Evolutionary conservation across 139 green algal genomes (phyloP).

Genomic region (Chlamydomonas applanata): DNA sequence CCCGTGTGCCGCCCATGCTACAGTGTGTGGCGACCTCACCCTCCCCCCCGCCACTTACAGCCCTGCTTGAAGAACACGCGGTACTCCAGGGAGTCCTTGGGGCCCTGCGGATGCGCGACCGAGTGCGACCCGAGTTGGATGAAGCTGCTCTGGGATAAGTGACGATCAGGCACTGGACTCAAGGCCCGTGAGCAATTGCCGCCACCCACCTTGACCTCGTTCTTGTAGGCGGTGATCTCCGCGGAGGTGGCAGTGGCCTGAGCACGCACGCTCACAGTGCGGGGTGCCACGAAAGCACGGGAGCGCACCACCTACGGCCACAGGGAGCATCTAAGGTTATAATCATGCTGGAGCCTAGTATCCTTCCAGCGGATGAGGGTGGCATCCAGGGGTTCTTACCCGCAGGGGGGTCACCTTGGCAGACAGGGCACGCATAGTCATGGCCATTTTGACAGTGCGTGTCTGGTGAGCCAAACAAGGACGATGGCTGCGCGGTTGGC

Average conservation of each 20-base stretch:
- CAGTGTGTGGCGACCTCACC: neutral
- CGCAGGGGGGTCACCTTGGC: neutral
- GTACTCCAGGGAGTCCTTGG: conserved; percentile 74
- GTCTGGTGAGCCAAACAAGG: neutral
- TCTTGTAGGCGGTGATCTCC: conserved; percentile 35
- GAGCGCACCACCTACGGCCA: neutral
- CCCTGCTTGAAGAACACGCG: conserved; percentile 83
- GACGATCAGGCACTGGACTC: neutral
- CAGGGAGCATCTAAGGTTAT: too few species aligned
- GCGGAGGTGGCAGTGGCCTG: neutral
- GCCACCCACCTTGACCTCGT: conserved; percentile 38
- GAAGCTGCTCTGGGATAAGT: neutral
- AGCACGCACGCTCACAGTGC: neutral
- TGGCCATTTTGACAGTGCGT: conserved; percentile 10
- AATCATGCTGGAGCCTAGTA: neutral
- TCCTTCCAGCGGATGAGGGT: neutral
- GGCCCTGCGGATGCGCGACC: conserved; percentile 51
- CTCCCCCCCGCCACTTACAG: conserved; percentile 38
- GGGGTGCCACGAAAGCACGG: neutral
- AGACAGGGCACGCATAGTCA: neutral
- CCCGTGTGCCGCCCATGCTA: neutral
- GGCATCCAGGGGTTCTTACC: neutral
- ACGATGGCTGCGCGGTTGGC: neutral
- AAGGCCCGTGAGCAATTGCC: too few species aligned
- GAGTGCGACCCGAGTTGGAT: neutral